A percentile compares a stretch with the other conserved stretches of the same genome.
Evolutionary conservation across 192 early-diverging fungal species (phyloP).

Genomic region (Backusella mclennaniae): DNA sequence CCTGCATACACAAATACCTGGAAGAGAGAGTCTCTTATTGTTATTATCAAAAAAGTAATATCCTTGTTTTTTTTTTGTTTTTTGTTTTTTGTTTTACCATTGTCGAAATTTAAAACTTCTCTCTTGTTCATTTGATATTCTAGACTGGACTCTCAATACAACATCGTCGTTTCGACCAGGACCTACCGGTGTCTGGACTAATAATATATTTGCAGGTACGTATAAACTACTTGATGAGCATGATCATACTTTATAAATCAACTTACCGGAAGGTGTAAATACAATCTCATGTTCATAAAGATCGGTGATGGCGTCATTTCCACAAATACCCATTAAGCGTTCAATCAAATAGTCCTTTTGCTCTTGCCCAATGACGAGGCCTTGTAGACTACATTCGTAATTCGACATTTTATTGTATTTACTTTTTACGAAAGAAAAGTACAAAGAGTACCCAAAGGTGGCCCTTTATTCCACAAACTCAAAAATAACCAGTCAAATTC

Average conservation of each 20-base stretch:
- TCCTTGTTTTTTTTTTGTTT: not conserved
- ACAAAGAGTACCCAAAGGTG: not conserved
- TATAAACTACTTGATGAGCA: not conserved
- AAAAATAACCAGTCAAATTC: not conserved
- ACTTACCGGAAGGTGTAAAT: slow-evolving; percentile 59
- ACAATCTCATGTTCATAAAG: slow-evolving; percentile 69
- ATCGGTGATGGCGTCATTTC: slow-evolving; percentile 51
- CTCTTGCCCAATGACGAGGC: slow-evolving; percentile 25
- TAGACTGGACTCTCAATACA: slow-evolving; percentile 58
- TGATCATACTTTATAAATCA: not conserved
- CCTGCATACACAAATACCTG: slow-evolving; percentile 61
- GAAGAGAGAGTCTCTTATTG: not conserved
- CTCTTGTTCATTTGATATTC: slow-evolving; percentile 44
- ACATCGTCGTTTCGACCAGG: slow-evolving; percentile 74
- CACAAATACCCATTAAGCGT: slow-evolving; percentile 67
- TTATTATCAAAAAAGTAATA: not conserved
- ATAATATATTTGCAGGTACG: not conserved
- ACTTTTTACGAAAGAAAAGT: not conserved
- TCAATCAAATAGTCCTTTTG: slow-evolving; percentile 49
- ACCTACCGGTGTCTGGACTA: slow-evolving; percentile 67
- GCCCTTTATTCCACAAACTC: not conserved
- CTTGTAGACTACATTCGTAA: slow-evolving; percentile 40
- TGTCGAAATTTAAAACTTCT: slow-evolving; percentile 37
- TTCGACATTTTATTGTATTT: slow-evolving; percentile 15
- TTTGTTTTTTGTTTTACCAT: slow-evolving; percentile 28